These are phyloP conservation scores for Penicillium lividum DNA, from an alignment of 495 filamentous ascomycete genomes.

Conservation along the genomic window DNA sequence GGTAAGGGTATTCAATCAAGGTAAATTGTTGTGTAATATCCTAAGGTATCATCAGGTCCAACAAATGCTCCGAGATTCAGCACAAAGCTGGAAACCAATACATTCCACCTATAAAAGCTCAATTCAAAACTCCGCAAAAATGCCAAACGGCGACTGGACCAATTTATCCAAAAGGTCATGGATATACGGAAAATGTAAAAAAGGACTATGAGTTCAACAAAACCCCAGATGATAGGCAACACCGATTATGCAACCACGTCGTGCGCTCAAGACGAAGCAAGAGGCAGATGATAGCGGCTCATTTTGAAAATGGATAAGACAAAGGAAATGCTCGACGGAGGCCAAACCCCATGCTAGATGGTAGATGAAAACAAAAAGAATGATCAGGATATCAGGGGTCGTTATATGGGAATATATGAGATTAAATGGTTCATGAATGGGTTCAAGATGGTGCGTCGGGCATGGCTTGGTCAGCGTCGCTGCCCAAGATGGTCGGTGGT, in stretches of 20 bases:
- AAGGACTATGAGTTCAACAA: neutral
- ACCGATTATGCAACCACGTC: slow-evolving; percentile 24
- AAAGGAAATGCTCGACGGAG: slow-evolving; percentile 14
- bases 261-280: slow-evolving; percentile 9
- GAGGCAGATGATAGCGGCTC: slow-evolving; percentile 8
- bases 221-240: slow-evolving; percentile 18
- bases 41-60: neutral
- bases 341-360: slow-evolving; percentile 10
- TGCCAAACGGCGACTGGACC: neutral
- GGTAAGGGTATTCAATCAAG: too few relatives aligned
- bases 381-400: slow-evolving; percentile 29
- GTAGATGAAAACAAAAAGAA: slow-evolving; percentile 10
- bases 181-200: neutral
- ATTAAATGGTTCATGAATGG: slow-evolving; percentile 12
- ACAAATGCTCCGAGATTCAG: neutral
- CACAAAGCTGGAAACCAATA: neutral
- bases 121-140: neutral
- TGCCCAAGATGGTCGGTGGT: slow-evolving; percentile 29
- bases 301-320: slow-evolving; percentile 9
- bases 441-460: slow-evolving; percentile 40
- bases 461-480: slow-evolving; percentile 43
- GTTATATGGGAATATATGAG: slow-evolving; percentile 26
- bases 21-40: neutral
- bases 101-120: neutral
- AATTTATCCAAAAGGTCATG: neutral